Percentiles rank a stretch among this genome's conserved stretches.
Conservation (phyloP, 345 rosid species). For the Moricandia moricandioides region DNA sequence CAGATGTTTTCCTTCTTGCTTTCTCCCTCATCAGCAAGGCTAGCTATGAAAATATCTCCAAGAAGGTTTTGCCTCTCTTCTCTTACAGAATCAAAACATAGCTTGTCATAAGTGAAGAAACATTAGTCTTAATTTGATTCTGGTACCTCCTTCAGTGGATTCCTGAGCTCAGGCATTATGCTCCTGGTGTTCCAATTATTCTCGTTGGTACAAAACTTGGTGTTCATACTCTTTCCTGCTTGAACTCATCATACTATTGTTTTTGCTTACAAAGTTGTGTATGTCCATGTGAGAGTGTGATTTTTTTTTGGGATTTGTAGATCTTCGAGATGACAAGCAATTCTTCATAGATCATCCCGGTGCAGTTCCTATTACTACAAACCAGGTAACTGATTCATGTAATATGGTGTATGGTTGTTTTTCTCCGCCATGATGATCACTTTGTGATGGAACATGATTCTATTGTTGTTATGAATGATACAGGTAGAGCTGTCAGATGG, state of each 20-base stretch:
- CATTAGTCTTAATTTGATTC: background rate
- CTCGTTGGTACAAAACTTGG: conserved; percentile 94
- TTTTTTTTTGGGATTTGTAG: conserved; percentile 35
- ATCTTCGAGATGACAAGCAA: conserved; percentile 70
- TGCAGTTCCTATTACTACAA: conserved; percentile 61
- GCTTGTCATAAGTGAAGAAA: background rate
- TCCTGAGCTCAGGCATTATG: conserved; percentile 89
- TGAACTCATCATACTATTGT: conserved; percentile 1
- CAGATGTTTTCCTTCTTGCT: conserved; percentile 91
- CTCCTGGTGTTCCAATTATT: conserved; percentile 79
- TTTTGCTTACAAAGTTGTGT: background rate
- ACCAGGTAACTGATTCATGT: conserved; percentile 40
- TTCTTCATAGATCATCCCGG: conserved; percentile 71
- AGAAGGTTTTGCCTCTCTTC: conserved; percentile 59
- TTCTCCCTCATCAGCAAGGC: conserved; percentile 99
- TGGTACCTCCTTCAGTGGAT: conserved; percentile 57
- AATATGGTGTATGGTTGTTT: background rate
- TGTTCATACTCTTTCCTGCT: conserved; percentile 17
- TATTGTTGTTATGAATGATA: conserved; percentile 1
- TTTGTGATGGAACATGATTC: background rate
- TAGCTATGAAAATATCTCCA: conserved; percentile 91
- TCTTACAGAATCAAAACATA: background rate
- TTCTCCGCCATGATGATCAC: background rate
- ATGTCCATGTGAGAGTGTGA: background rate
- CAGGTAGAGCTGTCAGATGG: too few relatives aligned